Evolutionary conservation across 345 rosid species (phyloP).

Genomic region (Geranium rotundifolium): DNA sequence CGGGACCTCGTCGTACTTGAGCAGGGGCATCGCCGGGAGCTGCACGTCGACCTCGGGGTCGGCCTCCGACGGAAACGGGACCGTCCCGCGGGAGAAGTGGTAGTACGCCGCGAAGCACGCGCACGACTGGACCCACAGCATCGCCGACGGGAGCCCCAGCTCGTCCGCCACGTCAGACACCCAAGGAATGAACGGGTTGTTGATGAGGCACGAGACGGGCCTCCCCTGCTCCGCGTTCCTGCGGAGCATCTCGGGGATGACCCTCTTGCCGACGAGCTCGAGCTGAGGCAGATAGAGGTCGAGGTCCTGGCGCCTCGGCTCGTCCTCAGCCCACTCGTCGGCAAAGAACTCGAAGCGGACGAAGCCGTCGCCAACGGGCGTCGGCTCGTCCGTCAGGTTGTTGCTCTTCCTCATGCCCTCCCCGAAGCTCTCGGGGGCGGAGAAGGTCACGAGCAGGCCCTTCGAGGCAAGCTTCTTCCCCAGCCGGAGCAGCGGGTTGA

Average conservation of each 20-base stretch:
- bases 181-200: conserved; percentile 24
- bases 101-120: too few relatives aligned
- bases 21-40: too few relatives aligned
- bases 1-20: conserved; percentile 6
- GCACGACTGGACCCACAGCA: too few relatives aligned
- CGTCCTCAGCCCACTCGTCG: conserved; percentile 12
- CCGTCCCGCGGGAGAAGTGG: too few relatives aligned
- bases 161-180: conserved; percentile 21
- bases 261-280: conserved; percentile 9
- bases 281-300: conserved; percentile 8
- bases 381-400: conserved; percentile 1
- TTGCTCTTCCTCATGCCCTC: conserved; percentile 9
- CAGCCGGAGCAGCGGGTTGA: conserved; percentile 19
- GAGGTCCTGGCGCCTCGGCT: conserved; percentile 9
- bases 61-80: too few relatives aligned
- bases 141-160: conserved; percentile 14
- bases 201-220: conserved; percentile 20
- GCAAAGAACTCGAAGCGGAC: conserved; percentile 23
- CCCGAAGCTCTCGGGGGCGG: background rate
- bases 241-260: conserved; percentile 11
- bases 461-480: conserved; percentile 17
- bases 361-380: conserved; percentile 12
- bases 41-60: too few relatives aligned
- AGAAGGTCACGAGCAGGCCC: conserved; percentile 18
- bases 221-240: conserved; percentile 13